Evolutionary conservation across 2,329 filamentous ascomycete genomes (phyloP), one percentile per base, ranked within the genome.

Genomic region (Dactylellina parvicollis): DNA sequence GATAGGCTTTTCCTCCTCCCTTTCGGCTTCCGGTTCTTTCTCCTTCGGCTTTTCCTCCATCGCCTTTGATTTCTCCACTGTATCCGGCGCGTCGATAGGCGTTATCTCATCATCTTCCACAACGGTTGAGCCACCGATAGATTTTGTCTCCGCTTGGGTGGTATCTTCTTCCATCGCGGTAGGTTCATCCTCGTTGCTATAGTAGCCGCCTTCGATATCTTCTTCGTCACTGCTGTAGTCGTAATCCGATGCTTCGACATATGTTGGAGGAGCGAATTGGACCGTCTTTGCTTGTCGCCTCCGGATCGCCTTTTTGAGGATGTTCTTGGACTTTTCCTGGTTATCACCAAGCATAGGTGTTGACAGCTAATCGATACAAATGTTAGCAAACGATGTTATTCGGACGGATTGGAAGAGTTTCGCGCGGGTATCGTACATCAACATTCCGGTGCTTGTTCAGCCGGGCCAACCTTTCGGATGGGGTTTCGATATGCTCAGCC

Each of bases 371-470:
- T 75, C 36, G 75, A 46, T 26, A 8, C 4, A 42, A 30, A 20
- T 34, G 79, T 81, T 67, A 82, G 79, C 55, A 28, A 4, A 18
- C n/a, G n/a, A n/a, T n/a, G n/a, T n/a, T n/a, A n/a, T n/a, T n/a
- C n/a, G n/a, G n/a, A 20, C 22, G 7, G 4, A 38, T 28, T 75
- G 46, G 61, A 40, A 44, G 16, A 69, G 8, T 44, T 44, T 44
- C 4, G n/a, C 16, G 40, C 5, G 40, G 54, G 24, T 28, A 36
- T 80, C 91, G 76, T 86, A 96, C 92, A 83, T 99, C 95, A 78
- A 98, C 93, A 79, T 99, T 99, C 79, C 95, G 88, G 82, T 99
- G 95, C 82, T 99, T 99, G 82, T 99, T 99, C 75, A 98, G 82
- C 75, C 95, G 88, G 47, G 95, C 95, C 75, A 99, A 82, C 79